These are phyloP conservation scores for Pythium rhizo-oryzae DNA, from an alignment of 352 stramenopile genomes.

Conservation along the genomic window DNA sequence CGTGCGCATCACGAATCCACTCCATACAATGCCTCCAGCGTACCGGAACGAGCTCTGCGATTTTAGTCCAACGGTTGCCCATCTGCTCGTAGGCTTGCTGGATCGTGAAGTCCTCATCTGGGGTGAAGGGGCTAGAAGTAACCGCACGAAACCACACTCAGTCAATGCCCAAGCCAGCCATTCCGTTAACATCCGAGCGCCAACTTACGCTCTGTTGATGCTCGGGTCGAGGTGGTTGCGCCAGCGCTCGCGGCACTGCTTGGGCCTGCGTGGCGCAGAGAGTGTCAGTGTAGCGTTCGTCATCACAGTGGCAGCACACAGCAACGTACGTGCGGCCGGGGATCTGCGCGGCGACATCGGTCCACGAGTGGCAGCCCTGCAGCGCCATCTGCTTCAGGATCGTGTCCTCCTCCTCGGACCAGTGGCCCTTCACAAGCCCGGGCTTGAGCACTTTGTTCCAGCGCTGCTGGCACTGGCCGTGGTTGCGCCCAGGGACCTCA, in stretches of 20 bases:
- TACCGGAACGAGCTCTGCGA: conserved; percentile 80
- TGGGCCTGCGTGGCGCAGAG: conserved; percentile 49
- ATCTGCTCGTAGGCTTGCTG: conserved; percentile 89
- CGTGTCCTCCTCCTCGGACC: conserved; percentile 83
- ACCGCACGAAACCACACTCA: too few relatives aligned
- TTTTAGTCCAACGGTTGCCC: conserved; percentile 96
- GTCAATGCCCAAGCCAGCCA: too few relatives aligned
- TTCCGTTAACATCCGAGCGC: background rate
- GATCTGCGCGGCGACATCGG: conserved; percentile 69
- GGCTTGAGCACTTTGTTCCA: conserved; percentile 87
- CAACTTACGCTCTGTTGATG: conserved; percentile 79
- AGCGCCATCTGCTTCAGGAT: conserved; percentile 40
- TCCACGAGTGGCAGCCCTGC: conserved; percentile 54
- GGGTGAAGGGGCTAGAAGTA: conserved; percentile 67
- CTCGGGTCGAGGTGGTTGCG: conserved; percentile 96
- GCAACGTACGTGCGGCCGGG: conserved; percentile 65
- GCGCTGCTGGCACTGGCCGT: conserved; percentile 61
- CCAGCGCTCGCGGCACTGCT: conserved; percentile 97
- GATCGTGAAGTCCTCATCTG: conserved; percentile 93
- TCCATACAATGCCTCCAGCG: background rate
- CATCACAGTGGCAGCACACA: background rate
- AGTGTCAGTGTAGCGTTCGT: background rate
- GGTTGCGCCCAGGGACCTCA: conserved; percentile 45
- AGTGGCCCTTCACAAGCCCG: conserved; percentile 89
- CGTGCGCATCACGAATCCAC: too few relatives aligned